phyloP scores from a whole-genome alignment of 805 yeast species.

The Hanseniaspora guilliermondii region DNA sequence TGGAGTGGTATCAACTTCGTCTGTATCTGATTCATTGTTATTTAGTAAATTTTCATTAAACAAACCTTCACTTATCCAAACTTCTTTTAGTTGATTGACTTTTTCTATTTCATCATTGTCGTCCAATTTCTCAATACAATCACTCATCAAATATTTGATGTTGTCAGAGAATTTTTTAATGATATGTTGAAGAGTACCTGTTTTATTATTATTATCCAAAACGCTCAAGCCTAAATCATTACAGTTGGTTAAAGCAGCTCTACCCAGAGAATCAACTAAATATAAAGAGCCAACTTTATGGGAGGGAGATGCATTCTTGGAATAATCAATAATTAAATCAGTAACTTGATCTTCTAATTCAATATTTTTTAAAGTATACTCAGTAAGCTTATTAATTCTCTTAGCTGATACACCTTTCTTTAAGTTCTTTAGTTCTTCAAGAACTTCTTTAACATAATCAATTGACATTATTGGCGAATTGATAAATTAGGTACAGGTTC shows the following conservation, averaged over 20 bases:
- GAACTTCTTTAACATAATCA: constrained; percentile 27
- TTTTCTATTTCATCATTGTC: constrained; percentile 54
- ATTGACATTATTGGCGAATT: constrained; percentile 18
- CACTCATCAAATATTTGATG: constrained; percentile 51
- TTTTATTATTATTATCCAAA: constrained; percentile 35
- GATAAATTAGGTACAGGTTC: background rate
- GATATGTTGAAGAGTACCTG: constrained; percentile 68
- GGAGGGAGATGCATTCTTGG: constrained; percentile 59
- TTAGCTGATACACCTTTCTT: constrained; percentile 92
- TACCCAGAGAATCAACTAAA: constrained; percentile 81
- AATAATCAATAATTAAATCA: constrained; percentile 29
- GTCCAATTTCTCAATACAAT: constrained; percentile 42
- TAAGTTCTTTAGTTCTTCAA: constrained; percentile 35
- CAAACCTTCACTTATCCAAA: constrained; percentile 81
- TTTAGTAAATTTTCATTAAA: constrained; percentile 46
- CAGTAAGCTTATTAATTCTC: constrained; percentile 76
- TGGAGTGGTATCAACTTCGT: constrained; percentile 34
- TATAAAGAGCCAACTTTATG: constrained; percentile 87
- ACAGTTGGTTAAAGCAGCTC: constrained; percentile 71
- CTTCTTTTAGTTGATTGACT: constrained; percentile 71
- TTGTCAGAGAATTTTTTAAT: constrained; percentile 50
- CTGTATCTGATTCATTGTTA: constrained; percentile 18
- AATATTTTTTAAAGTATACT: constrained; percentile 61
- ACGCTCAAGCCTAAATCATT: constrained; percentile 21
- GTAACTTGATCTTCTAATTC: constrained; percentile 26